These are phyloP conservation scores for Ambrosia artemisiifolia DNA, from an alignment of 129 eudicot genomes.

Conservation along the genomic window DNA sequence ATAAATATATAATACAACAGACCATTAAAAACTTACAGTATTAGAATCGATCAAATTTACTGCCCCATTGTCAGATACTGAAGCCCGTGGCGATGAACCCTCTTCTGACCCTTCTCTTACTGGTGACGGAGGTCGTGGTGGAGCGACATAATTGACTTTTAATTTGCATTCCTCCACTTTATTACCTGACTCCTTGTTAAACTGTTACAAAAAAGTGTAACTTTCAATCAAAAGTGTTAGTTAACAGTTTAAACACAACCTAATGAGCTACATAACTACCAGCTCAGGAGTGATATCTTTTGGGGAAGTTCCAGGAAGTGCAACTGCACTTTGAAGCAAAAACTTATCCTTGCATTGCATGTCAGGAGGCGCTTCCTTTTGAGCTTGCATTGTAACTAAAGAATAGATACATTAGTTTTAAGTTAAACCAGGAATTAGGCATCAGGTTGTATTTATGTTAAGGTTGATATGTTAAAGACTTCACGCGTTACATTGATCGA, in stretches of 20 bases:
- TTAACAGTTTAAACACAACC: neutral
- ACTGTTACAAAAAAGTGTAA: conserved; percentile 38
- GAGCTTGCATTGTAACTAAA: conserved; percentile 89
- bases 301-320: conserved; percentile 49
- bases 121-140: conserved; percentile 85
- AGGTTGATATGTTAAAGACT: too few species aligned
- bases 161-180: conserved; percentile 80
- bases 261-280: conserved; percentile 36
- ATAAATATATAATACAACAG: neutral
- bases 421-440: neutral
- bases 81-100: conserved; percentile 81
- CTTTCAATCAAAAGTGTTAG: neutral
- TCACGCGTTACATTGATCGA: neutral
- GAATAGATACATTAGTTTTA: neutral
- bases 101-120: conserved; percentile 86
- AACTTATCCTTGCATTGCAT: conserved; percentile 93
- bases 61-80: conserved; percentile 65
- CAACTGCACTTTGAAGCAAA: conserved; percentile 75
- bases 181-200: conserved; percentile 78
- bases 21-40: neutral
- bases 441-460: neutral
- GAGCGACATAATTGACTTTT: conserved; percentile 72
- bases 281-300: conserved; percentile 78
- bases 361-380: conserved; percentile 76
- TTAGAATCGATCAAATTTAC: conserved; percentile 40